Base-by-base conservation (phyloP, 1,284 basidiomycete genomes). In the Trichosporon sp. region DNA sequence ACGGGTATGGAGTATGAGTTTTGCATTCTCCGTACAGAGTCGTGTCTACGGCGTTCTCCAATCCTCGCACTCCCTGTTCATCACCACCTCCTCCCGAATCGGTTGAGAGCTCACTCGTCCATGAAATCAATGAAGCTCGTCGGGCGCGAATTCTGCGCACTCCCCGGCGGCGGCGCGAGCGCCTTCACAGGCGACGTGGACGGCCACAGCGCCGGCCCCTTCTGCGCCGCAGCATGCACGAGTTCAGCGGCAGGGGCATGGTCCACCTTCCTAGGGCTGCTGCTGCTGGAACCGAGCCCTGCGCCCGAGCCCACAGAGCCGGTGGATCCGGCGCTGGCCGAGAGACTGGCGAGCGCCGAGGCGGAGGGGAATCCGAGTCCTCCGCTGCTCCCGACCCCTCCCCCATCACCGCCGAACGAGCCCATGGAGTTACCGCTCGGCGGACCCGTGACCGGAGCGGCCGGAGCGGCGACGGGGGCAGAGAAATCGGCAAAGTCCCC, bases 131-230 rank as follows among this genome's bases (percentile, higher is more conserved):
- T n/a, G 14, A 63, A n/a, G 16, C 10, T n/a, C 2, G 26, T 11
- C 31, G 59, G 32, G 14, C 32, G 6, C 31, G 14, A 16, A 16
- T 32, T 32, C 32, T 16, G 32, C 59, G 14, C 51, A 21, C 51
- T 54, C 1, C 21, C 14, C 31, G 59, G 59, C 16, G 59, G 59
- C 59, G 59, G 59, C 32, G 59, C 59, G 32, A 63, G 59, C 43
- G 43, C 43, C 32, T 63, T 63, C 4, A 63, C 19, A 6, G 59
- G 59, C 31, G 31, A 35, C 31, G 59, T 37, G 59, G 12, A 16
- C 12, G 59, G 59, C 59, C 59, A 63, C 59, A 37, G 59, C 16
- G 59, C 59, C 32, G 59, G 59, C 14, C 32, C n/a, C 32, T 8
- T 63, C 59, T 37, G 19, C 12, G 59, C 59, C 32, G 59, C 59